Evolutionary conservation across 495 filamentous ascomycete genomes (phyloP), one percentile per base, ranked within the genome.

Genomic region (Hypomontagnella monticulosa): DNA sequence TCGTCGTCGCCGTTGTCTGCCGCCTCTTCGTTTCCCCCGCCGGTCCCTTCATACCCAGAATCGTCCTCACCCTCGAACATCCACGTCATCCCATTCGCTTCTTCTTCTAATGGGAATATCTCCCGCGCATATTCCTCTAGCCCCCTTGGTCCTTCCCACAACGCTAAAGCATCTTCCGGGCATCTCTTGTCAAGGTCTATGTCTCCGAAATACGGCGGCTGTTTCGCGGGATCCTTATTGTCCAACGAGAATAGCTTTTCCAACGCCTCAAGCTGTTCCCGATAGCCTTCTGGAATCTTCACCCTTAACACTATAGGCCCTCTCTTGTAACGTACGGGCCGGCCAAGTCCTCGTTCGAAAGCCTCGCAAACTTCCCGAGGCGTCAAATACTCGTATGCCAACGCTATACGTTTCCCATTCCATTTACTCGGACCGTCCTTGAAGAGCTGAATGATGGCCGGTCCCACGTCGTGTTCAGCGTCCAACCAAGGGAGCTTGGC

Each of bases 91-190:
- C 94, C 95, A 76, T 99, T 97, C 2, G 92, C 90, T 60, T 91
- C 87, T 79, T 99, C 95, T 76, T 99, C 95, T 3, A 97, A 81
- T 0, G 93, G 93, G 70, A 97, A 99, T 0, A 96, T 93, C 70
- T 99, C 95, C 16, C 92, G 84, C 23, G 94, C 95, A 76, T 98
- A 99, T 75, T 98, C 95, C 70, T 98, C 93, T 73, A 99, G 85
- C 36, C 93, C 90, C 37, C 95, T 83, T 72, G 90, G 91, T 4
- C 94, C 95, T 69, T 96, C 90, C 95, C 95, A 98, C 41, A 98
- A 76, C 61, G 88, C 83, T 55, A 91, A 78, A 7, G 93, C 89
- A 53, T 91, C 86, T 27, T 85, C 81, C 3, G 93, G 91, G 58
- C 77, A 90, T 82, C 67, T 87, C 67, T 64, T 79, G 73, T 82